These are phyloP conservation scores for Fistulifera solaris DNA, from an alignment of 108 stramenopile species.

Conservation along the genomic window DNA sequence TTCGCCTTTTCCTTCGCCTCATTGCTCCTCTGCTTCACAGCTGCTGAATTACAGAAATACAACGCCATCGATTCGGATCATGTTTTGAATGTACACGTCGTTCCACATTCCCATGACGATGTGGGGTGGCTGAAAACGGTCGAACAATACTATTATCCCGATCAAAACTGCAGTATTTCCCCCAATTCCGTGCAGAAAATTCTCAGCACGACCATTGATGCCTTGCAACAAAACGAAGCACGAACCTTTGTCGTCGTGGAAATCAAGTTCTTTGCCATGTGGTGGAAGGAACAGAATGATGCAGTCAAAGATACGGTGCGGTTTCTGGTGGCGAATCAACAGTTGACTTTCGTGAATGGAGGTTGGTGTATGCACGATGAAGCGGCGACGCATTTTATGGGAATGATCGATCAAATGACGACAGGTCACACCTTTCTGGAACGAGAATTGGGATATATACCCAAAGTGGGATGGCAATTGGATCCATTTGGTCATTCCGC, in stretches of 20 bases:
- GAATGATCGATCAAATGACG: slow-evolving; percentile 96
- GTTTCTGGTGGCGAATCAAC: slow-evolving; percentile 53
- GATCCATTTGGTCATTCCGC: slow-evolving; percentile 97
- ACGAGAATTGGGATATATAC: slow-evolving; percentile 71
- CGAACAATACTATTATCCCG: slow-evolving; percentile 88
- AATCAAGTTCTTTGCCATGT: slow-evolving; percentile 85
- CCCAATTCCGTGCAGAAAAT: slow-evolving; percentile 64
- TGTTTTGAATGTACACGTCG: slow-evolving; percentile 77
- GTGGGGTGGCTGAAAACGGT: slow-evolving; percentile 93
- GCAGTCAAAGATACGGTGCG: slow-evolving; percentile 32
- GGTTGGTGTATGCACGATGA: slow-evolving; percentile 99
- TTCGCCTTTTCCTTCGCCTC: too few relatives aligned
- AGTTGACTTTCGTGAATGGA: slow-evolving; percentile 87
- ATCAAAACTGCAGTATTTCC: slow-evolving; percentile 75
- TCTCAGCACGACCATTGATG: slow-evolving; percentile 55
- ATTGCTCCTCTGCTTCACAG: too few relatives aligned
- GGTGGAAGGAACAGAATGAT: slow-evolving; percentile 78
- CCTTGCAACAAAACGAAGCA: slow-evolving; percentile 57
- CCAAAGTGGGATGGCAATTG: slow-evolving; percentile 90
- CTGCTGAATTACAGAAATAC: background rate
- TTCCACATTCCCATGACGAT: slow-evolving; percentile 90
- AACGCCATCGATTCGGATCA: background rate
- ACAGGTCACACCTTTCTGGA: slow-evolving; percentile 84
- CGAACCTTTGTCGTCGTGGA: slow-evolving; percentile 95
- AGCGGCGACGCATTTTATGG: slow-evolving; percentile 84